A percentile compares a stretch with the other conserved stretches of the same genome.
Conservation (phyloP, 1,284 basidiomycete genomes). For the Phellopilus nigrolimitatus region DNA sequence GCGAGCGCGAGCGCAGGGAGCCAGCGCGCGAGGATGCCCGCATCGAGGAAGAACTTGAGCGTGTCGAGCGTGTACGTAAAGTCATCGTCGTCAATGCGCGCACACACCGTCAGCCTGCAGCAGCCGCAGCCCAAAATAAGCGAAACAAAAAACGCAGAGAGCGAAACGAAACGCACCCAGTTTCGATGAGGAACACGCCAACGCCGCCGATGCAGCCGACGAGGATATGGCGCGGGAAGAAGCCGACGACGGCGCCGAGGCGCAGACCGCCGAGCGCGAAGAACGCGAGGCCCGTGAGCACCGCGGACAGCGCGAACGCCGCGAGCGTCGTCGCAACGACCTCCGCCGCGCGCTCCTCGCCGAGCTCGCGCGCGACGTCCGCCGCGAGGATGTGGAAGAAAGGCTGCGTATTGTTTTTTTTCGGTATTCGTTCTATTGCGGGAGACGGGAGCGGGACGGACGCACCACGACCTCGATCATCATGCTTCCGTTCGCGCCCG, state of each 20-base stretch:
- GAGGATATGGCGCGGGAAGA: constrained; percentile 95
- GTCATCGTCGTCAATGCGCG: constrained; percentile 78
- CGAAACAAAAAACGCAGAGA: neutral
- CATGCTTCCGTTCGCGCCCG: constrained; percentile 92
- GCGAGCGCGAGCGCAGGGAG: constrained; percentile 75
- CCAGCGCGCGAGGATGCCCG: constrained; percentile 70
- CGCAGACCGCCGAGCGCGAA: constrained; percentile 81
- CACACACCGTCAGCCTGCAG: constrained; percentile 75
- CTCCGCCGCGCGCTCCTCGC: constrained; percentile 62
- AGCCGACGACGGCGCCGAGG: constrained; percentile 85
- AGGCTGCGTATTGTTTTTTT: constrained; percentile 44
- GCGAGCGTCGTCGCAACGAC: constrained; percentile 90
- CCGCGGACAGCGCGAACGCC: constrained; percentile 83
- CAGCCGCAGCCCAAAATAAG: neutral
- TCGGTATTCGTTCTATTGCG: neutral
- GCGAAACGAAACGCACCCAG: constrained; percentile 51
- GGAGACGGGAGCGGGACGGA: constrained; percentile 27
- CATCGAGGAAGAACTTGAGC: constrained; percentile 57
- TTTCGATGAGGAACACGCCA: constrained; percentile 87
- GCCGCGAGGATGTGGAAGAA: constrained; percentile 93
- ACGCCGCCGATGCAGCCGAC: constrained; percentile 98
- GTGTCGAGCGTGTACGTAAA: constrained; percentile 67
- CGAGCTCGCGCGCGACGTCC: constrained; percentile 71
- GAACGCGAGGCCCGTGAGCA: constrained; percentile 90
- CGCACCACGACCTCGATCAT: constrained; percentile 96